A percentile compares a stretch with the other conserved stretches of the same genome.
phyloP scores from a whole-genome alignment of 1,284 basidiomycete species.

The Sporisorium reilianum region DNA sequence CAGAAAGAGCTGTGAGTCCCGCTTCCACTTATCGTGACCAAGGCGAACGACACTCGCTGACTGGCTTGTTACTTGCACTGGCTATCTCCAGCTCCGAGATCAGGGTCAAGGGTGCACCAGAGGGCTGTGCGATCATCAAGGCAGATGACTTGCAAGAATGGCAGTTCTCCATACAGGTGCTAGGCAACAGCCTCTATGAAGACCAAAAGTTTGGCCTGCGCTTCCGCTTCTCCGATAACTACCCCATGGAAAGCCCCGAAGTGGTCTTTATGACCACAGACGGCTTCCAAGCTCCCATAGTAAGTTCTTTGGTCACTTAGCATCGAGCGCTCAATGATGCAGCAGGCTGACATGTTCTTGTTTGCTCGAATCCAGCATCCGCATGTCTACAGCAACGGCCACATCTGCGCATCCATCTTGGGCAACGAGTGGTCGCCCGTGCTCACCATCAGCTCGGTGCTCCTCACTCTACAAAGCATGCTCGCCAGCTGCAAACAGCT shows the following conservation, averaged over 20 bases:
- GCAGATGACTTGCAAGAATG: slow-evolving; percentile 59
- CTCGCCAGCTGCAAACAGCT: slow-evolving; percentile 65
- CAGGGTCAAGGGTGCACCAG: slow-evolving; percentile 43
- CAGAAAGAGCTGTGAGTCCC: slow-evolving; percentile 50
- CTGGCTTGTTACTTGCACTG: not conserved
- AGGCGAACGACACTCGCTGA: too few relatives aligned
- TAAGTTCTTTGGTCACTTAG: slow-evolving; percentile 20
- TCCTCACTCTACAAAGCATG: slow-evolving; percentile 67
- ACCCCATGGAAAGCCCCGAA: slow-evolving; percentile 68
- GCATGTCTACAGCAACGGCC: slow-evolving; percentile 64
- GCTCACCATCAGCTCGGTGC: slow-evolving; percentile 61
- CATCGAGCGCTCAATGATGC: not conserved
- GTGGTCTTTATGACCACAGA: slow-evolving; percentile 63
- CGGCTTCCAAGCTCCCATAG: slow-evolving; percentile 61
- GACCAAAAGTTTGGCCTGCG: slow-evolving; percentile 63
- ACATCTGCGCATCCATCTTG: slow-evolving; percentile 64
- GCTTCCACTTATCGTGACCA: not conserved
- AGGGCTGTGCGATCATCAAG: slow-evolving; percentile 50
- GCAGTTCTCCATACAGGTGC: slow-evolving; percentile 55
- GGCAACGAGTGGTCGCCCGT: slow-evolving; percentile 66
- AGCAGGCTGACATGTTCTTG: not conserved
- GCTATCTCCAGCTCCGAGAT: slow-evolving; percentile 41
- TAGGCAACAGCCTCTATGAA: slow-evolving; percentile 56
- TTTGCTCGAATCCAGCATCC: slow-evolving; percentile 36
- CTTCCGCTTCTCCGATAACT: slow-evolving; percentile 61